A percentile compares a stretch with the other conserved stretches of the same genome.
These are phyloP conservation scores for Solanum chilense DNA, from an alignment of 257 asterid species.

Conservation along the genomic window DNA sequence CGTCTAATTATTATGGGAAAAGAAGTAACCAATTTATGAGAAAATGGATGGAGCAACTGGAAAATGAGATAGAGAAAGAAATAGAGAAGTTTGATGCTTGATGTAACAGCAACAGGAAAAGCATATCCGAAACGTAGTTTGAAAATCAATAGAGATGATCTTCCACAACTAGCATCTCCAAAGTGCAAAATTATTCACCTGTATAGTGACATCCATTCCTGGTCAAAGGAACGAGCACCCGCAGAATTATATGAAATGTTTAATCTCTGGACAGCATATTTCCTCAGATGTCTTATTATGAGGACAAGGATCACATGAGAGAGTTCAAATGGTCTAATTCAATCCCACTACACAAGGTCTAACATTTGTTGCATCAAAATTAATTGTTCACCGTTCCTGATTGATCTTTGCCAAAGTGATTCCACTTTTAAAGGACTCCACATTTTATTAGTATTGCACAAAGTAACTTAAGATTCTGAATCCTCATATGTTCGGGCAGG, in stretches of 20 bases:
- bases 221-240: not conserved
- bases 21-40: not conserved
- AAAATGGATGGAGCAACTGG: not conserved
- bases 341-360: not conserved
- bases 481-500: not conserved
- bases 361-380: not conserved
- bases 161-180: not conserved
- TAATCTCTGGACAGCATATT: not conserved
- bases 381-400: not conserved
- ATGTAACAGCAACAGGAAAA: not conserved
- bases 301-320: not conserved
- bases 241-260: not conserved
- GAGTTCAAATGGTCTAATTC: not conserved
- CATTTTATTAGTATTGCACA: not conserved
- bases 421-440: not conserved
- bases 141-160: not conserved
- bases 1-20: conserved; percentile 31
- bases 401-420: not conserved
- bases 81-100: not conserved
- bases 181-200: not conserved
- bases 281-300: not conserved
- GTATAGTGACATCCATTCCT: not conserved
- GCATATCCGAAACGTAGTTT: not conserved
- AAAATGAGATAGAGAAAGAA: not conserved
- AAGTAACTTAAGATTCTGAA: not conserved